Evolutionary conservation across 805 yeast genomes (phyloP).

Genomic region (Sungouiella blattae): DNA sequence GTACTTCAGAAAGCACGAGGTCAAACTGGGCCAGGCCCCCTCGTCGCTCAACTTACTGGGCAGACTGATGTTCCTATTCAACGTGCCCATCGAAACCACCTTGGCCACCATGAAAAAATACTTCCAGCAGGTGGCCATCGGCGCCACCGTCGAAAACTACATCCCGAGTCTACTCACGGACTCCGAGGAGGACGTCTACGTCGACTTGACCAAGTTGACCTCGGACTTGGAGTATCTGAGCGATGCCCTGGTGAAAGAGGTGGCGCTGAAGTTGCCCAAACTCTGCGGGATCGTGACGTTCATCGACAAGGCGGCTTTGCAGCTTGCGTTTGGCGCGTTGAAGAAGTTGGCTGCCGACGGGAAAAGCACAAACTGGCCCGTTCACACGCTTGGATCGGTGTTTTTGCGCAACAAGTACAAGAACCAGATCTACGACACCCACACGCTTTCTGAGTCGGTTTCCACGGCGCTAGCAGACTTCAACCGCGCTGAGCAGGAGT

Average conservation of each 20-base stretch:
- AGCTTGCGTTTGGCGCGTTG: constrained; percentile 62
- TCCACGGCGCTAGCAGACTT: constrained; percentile 62
- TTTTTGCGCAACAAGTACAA: constrained; percentile 40
- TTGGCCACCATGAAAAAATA: constrained; percentile 51
- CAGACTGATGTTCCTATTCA: constrained; percentile 68
- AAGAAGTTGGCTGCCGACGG: constrained; percentile 40
- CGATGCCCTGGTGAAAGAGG: constrained; percentile 21
- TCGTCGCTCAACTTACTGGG: constrained; percentile 9
- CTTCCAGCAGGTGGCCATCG: constrained; percentile 58
- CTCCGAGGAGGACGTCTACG: constrained; percentile 43
- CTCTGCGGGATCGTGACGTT: constrained; percentile 72
- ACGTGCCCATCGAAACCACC: constrained; percentile 65
- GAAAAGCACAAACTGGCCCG: constrained; percentile 37
- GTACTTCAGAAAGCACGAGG: constrained; percentile 62
- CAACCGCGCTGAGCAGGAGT: constrained; percentile 64
- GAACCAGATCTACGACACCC: constrained; percentile 43
- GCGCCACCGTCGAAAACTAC: constrained; percentile 56
- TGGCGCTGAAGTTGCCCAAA: constrained; percentile 54
- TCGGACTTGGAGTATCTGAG: constrained; percentile 46
- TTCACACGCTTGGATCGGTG: constrained; percentile 32
- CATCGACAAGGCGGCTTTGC: constrained; percentile 65
- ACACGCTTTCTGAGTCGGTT: constrained; percentile 52
- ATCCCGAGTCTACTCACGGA: constrained; percentile 34
- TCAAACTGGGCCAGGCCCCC: constrained; percentile 16
- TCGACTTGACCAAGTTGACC: constrained; percentile 53